phyloP scores from a whole-genome alignment of 179 eudicot species.

The Gypsophila paniculata region DNA sequence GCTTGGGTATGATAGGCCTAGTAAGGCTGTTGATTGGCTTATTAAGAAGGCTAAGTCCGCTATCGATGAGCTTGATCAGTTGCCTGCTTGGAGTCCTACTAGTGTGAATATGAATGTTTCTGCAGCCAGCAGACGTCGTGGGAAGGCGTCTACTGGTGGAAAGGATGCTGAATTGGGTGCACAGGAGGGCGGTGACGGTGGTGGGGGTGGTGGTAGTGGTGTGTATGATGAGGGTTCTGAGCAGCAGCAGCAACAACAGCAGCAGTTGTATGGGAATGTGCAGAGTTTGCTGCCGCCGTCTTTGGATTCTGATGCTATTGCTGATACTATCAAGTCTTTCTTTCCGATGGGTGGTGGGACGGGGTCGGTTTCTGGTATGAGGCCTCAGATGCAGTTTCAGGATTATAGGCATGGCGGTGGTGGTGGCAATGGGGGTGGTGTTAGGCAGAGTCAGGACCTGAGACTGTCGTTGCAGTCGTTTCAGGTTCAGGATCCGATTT shows the following conservation, averaged over 20 bases:
- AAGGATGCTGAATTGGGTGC: constrained; percentile 16
- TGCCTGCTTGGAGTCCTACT: constrained; percentile 43
- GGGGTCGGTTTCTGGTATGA: constrained; percentile 17
- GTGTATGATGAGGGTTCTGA: neutral
- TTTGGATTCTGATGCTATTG: constrained; percentile 18
- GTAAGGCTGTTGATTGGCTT: constrained; percentile 74
- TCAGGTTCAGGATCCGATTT: constrained; percentile 53
- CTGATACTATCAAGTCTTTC: constrained; percentile 44
- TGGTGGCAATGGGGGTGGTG: constrained; percentile 27
- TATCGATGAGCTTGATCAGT: constrained; percentile 46
- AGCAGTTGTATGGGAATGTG: constrained; percentile 9
- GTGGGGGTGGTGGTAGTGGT: constrained; percentile 15
- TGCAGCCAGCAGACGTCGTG: constrained; percentile 18
- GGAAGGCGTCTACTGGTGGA: constrained; percentile 19
- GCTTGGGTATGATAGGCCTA: constrained; percentile 63
- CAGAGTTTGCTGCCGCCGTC: constrained; percentile 21
- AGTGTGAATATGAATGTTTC: constrained; percentile 13
- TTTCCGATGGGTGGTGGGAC: constrained; percentile 38
- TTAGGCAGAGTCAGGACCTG: constrained; percentile 67
- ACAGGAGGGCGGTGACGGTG: constrained; percentile 13
- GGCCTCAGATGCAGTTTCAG: constrained; percentile 41
- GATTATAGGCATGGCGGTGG: constrained; percentile 35
- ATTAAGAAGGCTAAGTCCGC: constrained; percentile 54
- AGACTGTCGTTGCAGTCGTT: constrained; percentile 79
- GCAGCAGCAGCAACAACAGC: neutral